phyloP scores from a whole-genome alignment of 305 asterid species.

The Andrographis paniculata region DNA sequence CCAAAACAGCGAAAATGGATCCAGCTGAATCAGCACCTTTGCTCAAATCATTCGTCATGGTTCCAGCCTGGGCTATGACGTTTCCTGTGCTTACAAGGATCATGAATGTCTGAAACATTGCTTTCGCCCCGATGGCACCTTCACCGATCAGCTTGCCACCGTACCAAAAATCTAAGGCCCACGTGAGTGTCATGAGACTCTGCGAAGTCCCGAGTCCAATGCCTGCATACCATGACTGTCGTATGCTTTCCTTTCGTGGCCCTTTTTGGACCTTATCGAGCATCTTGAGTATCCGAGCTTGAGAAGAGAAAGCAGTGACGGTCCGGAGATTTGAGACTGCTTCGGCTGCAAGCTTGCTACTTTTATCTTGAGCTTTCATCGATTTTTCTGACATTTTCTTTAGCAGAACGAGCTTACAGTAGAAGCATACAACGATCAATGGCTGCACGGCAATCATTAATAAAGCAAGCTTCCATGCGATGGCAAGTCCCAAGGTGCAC shows the following conservation, averaged over 20 bases:
- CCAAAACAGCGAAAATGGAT: constrained; percentile 72
- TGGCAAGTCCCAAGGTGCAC: constrained; percentile 73
- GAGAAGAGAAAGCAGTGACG: constrained; percentile 78
- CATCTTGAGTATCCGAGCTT: constrained; percentile 68
- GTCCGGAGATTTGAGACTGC: constrained; percentile 89
- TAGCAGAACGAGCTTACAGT: constrained; percentile 57
- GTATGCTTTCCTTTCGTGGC: constrained; percentile 56
- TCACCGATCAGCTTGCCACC: constrained; percentile 71
- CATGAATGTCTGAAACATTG: constrained; percentile 75
- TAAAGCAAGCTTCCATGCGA: constrained; percentile 84
- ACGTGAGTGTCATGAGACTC: constrained; percentile 70
- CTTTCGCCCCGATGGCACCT: constrained; percentile 61
- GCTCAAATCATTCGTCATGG: constrained; percentile 87
- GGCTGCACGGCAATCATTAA: constrained; percentile 93
- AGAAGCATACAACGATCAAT: constrained; percentile 58
- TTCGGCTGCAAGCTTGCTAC: constrained; percentile 91
- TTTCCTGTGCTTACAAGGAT: constrained; percentile 87
- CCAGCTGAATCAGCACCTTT: constrained; percentile 71
- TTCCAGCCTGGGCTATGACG: constrained; percentile 88
- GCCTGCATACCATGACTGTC: constrained; percentile 91
- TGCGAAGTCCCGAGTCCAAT: constrained; percentile 79
- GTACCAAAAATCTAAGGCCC: constrained; percentile 88
- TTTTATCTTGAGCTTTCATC: constrained; percentile 69
- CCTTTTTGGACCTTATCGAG: constrained; percentile 70
- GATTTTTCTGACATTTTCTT: constrained; percentile 78